Base-by-base conservation (phyloP, 805 yeast species). In the Hanseniaspora singularis region DNA sequence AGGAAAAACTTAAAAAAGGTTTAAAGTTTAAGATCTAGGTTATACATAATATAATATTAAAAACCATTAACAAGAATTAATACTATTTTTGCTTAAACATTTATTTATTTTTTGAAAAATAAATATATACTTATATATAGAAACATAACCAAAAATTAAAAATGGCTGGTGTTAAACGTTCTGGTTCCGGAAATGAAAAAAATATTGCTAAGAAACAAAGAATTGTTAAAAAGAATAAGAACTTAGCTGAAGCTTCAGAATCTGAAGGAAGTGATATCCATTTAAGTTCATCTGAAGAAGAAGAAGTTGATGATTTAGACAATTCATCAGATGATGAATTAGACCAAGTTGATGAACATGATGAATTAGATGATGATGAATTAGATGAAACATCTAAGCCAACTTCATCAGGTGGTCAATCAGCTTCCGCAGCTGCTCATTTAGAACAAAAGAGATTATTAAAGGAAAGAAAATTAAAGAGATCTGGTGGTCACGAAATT, bases 401-500 rank as follows among this genome's bases (percentile, higher is more conserved):
- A 20, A 64, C 62, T 16, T 59, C 57, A 9, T 54, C 50, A 3
- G 54, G 39, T 8, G 60, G 50, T 8, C 18, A 14, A 36, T 48
- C 50, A 2, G 15, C 47, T 9, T 31, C 50, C n/a, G 46, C 50
- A 50, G 71, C 71, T 48, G 65, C 70, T 52, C 94, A 85, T 59
- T 79, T 79, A 24, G 95, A 85, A 60, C 96, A 89, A 65, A 79
- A 79, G 62, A 77, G 77, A 56, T 59, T 79, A 32, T 69, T 81
- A 32, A 75, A 76, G 49, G 96, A 88, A 60, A 77, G 98, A 65
- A 89, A 88, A 64, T 67, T 85, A 53, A 77, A 79, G 60, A 78
- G 95, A 68, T 84, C 81, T 60, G 74, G 92, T n/a, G 97, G 96
- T 56, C 66, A 67, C 31, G 84, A 81, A 64, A 87, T 89, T 42